Percentiles rank a stretch among this genome's conserved stretches.
These are phyloP conservation scores for Tolypocladium cylindrosporum DNA, from an alignment of 2,329 filamentous ascomycete genomes.

Conservation along the genomic window DNA sequence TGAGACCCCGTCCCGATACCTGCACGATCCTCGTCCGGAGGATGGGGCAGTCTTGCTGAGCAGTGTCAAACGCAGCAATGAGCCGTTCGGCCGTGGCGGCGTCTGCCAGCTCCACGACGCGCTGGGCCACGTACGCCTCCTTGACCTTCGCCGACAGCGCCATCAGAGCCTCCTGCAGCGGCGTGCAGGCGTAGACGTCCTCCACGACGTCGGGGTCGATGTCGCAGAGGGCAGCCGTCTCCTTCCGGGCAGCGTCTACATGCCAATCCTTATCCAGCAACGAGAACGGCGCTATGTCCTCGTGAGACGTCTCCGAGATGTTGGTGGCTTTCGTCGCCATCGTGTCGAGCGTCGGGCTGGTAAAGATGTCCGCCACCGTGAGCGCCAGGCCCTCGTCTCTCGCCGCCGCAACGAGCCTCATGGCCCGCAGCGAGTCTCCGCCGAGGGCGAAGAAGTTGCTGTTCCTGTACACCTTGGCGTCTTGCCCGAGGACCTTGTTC, in stretches of 20 bases:
- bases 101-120: constrained; percentile 31
- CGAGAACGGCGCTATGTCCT: constrained; percentile 26
- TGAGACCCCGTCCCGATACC: constrained; percentile 28
- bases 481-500: constrained; percentile 24
- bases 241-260: constrained; percentile 19
- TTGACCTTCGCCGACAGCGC: constrained; percentile 39
- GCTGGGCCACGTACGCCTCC: constrained; percentile 42
- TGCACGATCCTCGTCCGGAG: constrained; percentile 40
- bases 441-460: constrained; percentile 38
- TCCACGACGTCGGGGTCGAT: constrained; percentile 25
- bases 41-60: constrained; percentile 27
- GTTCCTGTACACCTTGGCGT: constrained; percentile 21
- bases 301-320: constrained; percentile 11
- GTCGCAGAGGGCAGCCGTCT: constrained; percentile 30
- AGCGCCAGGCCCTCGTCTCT: constrained; percentile 26
- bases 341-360: constrained; percentile 29
- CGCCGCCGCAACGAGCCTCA: constrained; percentile 36
- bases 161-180: constrained; percentile 44
- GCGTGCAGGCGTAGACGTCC: constrained; percentile 44
- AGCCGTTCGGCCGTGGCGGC: constrained; percentile 25
- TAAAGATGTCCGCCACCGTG: constrained; percentile 36
- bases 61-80: constrained; percentile 30
- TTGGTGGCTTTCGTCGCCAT: constrained; percentile 27
- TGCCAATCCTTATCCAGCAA: constrained; percentile 26
- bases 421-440: constrained; percentile 41